Conservation (phyloP, 306 rosid genomes). For the Clitoria ternatea region DNA sequence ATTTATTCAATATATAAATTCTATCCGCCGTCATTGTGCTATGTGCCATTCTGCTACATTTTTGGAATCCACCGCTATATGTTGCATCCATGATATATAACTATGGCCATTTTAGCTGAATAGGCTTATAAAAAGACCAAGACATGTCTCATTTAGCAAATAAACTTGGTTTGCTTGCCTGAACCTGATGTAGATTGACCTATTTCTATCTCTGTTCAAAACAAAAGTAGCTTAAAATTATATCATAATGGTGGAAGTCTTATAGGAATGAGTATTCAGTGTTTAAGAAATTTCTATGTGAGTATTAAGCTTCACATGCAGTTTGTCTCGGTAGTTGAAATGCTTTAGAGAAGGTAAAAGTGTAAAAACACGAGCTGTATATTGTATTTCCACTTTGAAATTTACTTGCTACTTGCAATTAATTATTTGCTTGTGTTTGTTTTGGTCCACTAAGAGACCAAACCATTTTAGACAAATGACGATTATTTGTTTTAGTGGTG, state of each 20-base stretch:
- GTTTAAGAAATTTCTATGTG: not conserved
- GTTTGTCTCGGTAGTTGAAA: not conserved
- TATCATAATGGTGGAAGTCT: not conserved
- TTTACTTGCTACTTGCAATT: not conserved
- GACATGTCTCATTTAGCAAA: too few species aligned
- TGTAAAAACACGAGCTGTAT: not conserved
- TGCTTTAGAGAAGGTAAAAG: not conserved
- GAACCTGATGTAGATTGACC: too few species aligned
- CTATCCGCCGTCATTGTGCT: too few species aligned
- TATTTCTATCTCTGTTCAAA: too few species aligned
- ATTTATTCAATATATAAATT: too few species aligned
- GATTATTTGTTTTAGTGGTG: not conserved
- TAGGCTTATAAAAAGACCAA: too few species aligned
- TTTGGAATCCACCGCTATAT: too few species aligned
- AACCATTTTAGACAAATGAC: not conserved
- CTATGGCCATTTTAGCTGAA: too few species aligned
- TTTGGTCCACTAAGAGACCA: not conserved
- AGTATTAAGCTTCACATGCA: not conserved
- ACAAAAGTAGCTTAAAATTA: too few species aligned
- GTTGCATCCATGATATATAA: too few species aligned
- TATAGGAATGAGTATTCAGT: not conserved
- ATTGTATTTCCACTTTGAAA: not conserved
- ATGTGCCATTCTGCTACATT: too few species aligned
- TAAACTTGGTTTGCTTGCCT: too few species aligned
- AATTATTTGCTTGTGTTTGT: not conserved